These are phyloP conservation scores for Pelargonium fulgidum DNA, from an alignment of 441 rosid genomes.

Conservation along the genomic window DNA sequence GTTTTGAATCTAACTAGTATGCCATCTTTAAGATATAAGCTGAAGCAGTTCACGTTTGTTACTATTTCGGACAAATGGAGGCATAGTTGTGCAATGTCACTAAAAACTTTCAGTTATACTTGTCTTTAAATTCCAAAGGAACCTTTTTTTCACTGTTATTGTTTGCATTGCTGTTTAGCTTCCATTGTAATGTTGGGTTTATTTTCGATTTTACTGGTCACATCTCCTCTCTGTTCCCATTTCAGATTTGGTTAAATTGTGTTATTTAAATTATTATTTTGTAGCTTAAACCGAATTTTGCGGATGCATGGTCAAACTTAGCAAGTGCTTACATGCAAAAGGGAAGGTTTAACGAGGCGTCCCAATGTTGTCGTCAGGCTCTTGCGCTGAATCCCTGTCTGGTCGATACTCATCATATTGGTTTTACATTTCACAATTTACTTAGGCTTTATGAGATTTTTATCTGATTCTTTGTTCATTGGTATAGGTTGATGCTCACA, in stretches of 20 bases:
- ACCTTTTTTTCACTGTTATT: background rate
- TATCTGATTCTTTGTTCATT: slow-evolving; percentile 11
- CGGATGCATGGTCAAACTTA: slow-evolving; percentile 99
- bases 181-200: background rate
- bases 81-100: background rate
- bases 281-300: slow-evolving; percentile 92
- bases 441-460: slow-evolving; percentile 13
- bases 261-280: slow-evolving; percentile 12
- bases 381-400: slow-evolving; percentile 73
- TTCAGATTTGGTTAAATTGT: background rate
- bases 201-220: background rate
- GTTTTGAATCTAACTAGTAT: background rate
- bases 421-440: slow-evolving; percentile 6
- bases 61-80: background rate
- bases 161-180: background rate
- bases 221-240: background rate
- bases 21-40: slow-evolving; percentile 2
- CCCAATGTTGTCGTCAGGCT: slow-evolving; percentile 94
- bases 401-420: slow-evolving; percentile 36
- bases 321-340: slow-evolving; percentile 97
- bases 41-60: background rate
- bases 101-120: background rate
- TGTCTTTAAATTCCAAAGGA: background rate
- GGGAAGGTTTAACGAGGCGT: slow-evolving; percentile 81
- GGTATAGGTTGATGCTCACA: slow-evolving; percentile 91